Base-by-base conservation (phyloP, 768 basidiomycete species). In the Collybia mongolica region DNA sequence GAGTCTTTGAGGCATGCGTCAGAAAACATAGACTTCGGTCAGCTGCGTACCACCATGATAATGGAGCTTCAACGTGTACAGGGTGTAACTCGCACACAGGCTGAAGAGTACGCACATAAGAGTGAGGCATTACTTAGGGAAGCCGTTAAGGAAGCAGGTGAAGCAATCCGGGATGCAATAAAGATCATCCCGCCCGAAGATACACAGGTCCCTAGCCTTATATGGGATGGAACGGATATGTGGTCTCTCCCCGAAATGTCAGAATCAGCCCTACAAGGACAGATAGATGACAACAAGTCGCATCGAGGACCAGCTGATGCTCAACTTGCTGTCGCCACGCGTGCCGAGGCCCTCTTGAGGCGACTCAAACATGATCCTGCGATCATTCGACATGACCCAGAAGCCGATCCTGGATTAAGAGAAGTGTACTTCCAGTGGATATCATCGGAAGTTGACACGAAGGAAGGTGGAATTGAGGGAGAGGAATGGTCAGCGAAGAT, bases 131-230 rank as follows among this genome's bases (percentile, higher is more conserved):
- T 86, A 28, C 64, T 88, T 24, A 74, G 80, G 36, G 86, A 85
- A 51, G 88, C 83, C 2, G 77, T 90, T 59, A 86, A 83, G 59
- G 90, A 91, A 60, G 88, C 90, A 6, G 80, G 89, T 49, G 93
- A 89, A 54, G 85, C 87, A 14, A 71, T 95, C 8, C 83, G 79
- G 46, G 94, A 98, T 44, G 93, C 91, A 9, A 92, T 98, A 59
- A 95, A 94, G 65, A 88, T 97, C 44, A 75, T 98, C 12, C 95
- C 94, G 0, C 94, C 94, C 1, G 85, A 88, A 32, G 78, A 78
- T 39, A 52, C 39, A 23, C 52, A 62, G 19, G 57, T 54, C 24
- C 60, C 60, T 26, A 80, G 77, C 3, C 61, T 85, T 22, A 56
- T 81, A 38, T 95, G 92, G 92, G 93, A 95, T 64, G 93, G 92